Conservation (phyloP, 108 stramenopile species). For the Heterococcus sp. region DNA sequence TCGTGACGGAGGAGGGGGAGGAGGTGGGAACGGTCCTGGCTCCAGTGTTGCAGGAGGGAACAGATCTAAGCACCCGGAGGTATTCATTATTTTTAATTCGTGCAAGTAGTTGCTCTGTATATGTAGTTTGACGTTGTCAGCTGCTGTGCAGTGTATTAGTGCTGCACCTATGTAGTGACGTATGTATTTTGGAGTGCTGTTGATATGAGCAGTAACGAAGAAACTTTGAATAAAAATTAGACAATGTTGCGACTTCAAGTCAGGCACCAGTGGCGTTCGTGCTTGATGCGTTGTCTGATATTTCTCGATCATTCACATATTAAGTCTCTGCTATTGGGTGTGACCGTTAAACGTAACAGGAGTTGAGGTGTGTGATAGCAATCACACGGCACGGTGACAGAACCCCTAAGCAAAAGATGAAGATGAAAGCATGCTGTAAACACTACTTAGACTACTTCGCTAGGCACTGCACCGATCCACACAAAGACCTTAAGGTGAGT, state of each 20-base stretch:
- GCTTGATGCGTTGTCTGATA: not conserved
- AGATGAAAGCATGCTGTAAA: constrained; percentile 74
- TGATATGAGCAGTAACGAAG: not conserved
- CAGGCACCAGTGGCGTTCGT: too few relatives aligned
- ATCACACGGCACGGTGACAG: constrained; percentile 94
- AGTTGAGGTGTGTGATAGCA: constrained; percentile 79
- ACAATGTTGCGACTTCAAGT: too few relatives aligned
- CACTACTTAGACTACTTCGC: not conserved
- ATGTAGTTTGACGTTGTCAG: not conserved
- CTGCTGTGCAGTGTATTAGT: not conserved
- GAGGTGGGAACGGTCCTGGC: too few relatives aligned
- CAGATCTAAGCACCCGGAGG: not conserved
- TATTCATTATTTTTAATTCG: too few relatives aligned
- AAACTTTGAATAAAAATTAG: too few relatives aligned
- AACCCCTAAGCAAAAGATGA: constrained; percentile 98
- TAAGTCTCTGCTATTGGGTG: not conserved
- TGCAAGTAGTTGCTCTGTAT: too few relatives aligned
- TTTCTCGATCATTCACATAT: not conserved
- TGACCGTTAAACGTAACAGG: not conserved
- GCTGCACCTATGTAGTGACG: not conserved
- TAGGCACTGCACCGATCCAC: constrained; percentile 10
- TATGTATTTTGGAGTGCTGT: not conserved
- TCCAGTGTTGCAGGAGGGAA: not conserved
- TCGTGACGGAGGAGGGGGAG: too few relatives aligned
- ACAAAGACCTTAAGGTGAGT: constrained; percentile 89